Evolutionary conservation across 169 alveolate species (phyloP), one percentile per base, ranked within the genome.

Genomic region (Toxoplasma gondii): DNA sequence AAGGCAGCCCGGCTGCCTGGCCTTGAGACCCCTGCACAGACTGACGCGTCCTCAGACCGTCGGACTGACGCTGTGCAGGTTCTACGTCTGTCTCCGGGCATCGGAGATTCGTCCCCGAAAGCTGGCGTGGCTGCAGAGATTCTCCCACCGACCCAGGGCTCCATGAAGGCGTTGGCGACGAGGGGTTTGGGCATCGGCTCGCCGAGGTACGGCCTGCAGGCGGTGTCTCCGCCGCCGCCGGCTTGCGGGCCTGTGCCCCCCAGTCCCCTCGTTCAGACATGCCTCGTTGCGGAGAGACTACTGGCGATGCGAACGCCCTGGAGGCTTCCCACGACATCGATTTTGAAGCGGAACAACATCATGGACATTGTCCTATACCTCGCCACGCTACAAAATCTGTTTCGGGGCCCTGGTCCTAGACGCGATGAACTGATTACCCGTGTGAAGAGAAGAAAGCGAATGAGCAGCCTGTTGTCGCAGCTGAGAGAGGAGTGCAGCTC

Each of bases 281-380:
- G 94, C 80, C 91, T 91, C 44, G 82, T 80, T 0, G 94, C 90
- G 83, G 67, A 86, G 54, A 74, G 94, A 44, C 90, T 91, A 82
- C 39, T 91, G 90, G 94, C 90, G 5, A 74, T 91, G 94, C 43
- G 90, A 67, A 91, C 90, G 90, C 94, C 94, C 16, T 91, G 94
- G 94, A 38, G 90, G 31, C 94, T 91, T 36, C 82, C 94, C 5
- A 91, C 94, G 29, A 70, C 91, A 0, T 67, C 64, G 29, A 87
- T 91, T 49, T 54, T 91, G 94, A 86, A 78, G 90, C 94, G 94
- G 67, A 91, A 91, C 83, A 87, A 87, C 81, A 49, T 91, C 0
- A 53, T 41, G 44, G 94, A 91, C 81, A n/a, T 80, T 39, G 58
- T 80, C 81, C 54, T 91, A 41, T 91, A 91, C 39, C 64, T 91